Base-by-base conservation (phyloP, 371 early-diverging fungal genomes). In the Mortierella sp. region DNA sequence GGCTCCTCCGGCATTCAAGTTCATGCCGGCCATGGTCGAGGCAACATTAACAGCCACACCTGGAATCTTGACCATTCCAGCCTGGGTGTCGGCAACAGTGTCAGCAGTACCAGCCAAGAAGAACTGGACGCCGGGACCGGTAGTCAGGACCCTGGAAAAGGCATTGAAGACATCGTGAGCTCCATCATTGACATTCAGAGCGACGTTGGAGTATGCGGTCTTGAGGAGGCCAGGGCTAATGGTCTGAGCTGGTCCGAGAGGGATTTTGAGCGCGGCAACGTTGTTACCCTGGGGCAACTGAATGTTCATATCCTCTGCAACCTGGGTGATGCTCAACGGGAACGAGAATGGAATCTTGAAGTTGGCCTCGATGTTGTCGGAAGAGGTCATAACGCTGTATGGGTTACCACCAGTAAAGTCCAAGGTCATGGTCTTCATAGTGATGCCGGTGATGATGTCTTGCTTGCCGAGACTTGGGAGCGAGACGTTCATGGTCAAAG, bases 301-400 rank as follows among this genome's bases (percentile, higher is more conserved):
- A 15, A 63, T 60, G 52, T 51, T 56, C 50, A 83, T 83, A 57
- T 80, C 69, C 80, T 83, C 81, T 49, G 79, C 73, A 24, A 85
- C 54, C 37, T 69, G 63, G 51, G 64, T 58, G 41, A 86, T 65
- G 54, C 72, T 64, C 50, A 83, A 59, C 53, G 85, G 83, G 82
- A 85, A 83, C n/a, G 85, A 82, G 41, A 86, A 86, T 2, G 87
- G 86, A 62, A 65, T 82, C 71, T 85, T 73, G 47, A 84, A 76
- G 24, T 75, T 78, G 34, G 83, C 79, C 43, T 82, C 81, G 34
- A 82, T 78, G 37, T 78, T 51, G 27, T 67, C 79, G 30, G 85
- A 85, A n/a, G 83, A 78, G 17, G 80, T 73, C 46, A 68, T 60
- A 37, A 85, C 84, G 26, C 73, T 66, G 61, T 83, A 85, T 39